Percentiles rank a stretch among this genome's conserved stretches.
Conservation (phyloP, 257 asterid genomes). For the Solanum bukasovii region DNA sequence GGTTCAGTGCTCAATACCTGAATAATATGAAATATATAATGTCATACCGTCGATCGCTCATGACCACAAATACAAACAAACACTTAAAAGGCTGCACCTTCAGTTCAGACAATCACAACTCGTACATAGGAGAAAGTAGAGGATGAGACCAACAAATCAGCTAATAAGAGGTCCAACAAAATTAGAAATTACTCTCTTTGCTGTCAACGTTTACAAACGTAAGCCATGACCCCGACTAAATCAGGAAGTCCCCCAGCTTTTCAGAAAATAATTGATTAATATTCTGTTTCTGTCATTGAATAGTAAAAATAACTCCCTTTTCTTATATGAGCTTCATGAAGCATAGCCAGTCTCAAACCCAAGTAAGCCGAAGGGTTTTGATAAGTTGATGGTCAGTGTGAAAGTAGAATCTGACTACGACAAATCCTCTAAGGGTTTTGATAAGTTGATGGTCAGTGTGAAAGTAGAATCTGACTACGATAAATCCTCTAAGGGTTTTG, state of each 20-base stretch:
- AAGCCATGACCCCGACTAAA: neutral
- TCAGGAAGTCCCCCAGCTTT: neutral
- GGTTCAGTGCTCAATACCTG: constrained; percentile 85
- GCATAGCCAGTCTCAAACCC: neutral
- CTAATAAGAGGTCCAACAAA: neutral
- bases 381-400: neutral
- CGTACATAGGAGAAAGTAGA: constrained; percentile 1
- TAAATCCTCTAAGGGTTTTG: neutral
- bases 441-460: neutral
- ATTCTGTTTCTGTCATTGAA: neutral
- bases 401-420: neutral
- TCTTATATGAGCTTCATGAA: neutral
- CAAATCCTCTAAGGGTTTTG: neutral
- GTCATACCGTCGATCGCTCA: neutral
- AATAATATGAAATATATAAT: constrained; percentile 9
- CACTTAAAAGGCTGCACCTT: neutral
- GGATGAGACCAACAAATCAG: neutral
- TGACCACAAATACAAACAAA: neutral
- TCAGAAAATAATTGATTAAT: neutral
- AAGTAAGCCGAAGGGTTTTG: neutral
- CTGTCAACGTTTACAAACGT: neutral
- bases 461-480: neutral
- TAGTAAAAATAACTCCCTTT: neutral
- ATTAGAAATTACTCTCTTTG: neutral
- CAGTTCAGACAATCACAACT: neutral